These are phyloP conservation scores for Phellinidium pouzarii DNA, from an alignment of 1,284 basidiomycete genomes.

Conservation along the genomic window DNA sequence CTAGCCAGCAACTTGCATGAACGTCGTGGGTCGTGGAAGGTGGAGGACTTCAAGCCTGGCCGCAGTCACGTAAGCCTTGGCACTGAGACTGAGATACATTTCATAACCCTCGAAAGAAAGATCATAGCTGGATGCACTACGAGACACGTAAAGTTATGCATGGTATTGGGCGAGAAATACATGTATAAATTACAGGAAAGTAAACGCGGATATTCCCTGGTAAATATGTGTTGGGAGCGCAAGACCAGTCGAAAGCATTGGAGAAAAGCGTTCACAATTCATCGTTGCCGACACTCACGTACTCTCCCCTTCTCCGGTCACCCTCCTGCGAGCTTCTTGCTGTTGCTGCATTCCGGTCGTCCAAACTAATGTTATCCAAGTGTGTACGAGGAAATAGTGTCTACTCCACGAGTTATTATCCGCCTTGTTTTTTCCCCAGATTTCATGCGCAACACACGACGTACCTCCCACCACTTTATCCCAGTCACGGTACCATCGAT, in stretches of 20 bases:
- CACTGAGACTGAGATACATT: no score
- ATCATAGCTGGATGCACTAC: no score
- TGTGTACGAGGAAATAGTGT: conserved; percentile 53
- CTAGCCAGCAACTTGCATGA: neutral
- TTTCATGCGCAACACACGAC: conserved; percentile 23
- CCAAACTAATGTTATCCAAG: conserved; percentile 42
- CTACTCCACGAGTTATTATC: conserved; percentile 29
- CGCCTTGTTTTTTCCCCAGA: conserved; percentile 3
- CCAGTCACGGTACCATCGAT: conserved; percentile 51
- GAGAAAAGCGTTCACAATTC: conserved; percentile 5
- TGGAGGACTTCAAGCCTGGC: neutral
- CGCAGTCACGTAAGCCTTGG: neutral
- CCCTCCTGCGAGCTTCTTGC: conserved; percentile 24
- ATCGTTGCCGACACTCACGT: conserved; percentile 29
- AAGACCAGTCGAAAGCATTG: no score
- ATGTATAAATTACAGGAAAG: neutral
- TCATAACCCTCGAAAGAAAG: no score
- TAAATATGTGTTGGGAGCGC: no score
- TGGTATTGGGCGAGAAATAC: neutral
- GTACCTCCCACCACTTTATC: conserved; percentile 75
- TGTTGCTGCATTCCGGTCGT: conserved; percentile 26
- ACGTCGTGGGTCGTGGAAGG: conserved; percentile 21
- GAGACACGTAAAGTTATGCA: neutral
- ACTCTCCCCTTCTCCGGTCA: conserved; percentile 33
- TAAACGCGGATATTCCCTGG: neutral